These are phyloP conservation scores for Leucaena leucocephala DNA, from an alignment of 306 rosid species.

Conservation along the genomic window DNA sequence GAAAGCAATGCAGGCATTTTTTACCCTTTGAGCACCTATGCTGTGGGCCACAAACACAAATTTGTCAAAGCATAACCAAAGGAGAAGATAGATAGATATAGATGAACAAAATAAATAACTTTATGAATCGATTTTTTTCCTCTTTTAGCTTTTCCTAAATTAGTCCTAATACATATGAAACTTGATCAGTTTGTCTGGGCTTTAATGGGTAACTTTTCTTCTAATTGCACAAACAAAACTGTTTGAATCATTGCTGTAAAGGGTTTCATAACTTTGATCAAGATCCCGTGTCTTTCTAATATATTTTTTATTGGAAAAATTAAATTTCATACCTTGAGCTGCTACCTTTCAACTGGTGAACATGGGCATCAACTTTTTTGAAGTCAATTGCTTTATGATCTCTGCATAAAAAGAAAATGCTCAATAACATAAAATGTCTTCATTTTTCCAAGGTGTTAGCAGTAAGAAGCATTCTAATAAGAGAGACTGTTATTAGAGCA, in stretches of 20 bases:
- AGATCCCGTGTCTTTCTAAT: background rate
- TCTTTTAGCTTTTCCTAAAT: slow-evolving; percentile 16
- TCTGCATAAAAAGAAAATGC: slow-evolving; percentile 42
- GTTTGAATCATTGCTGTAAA: background rate
- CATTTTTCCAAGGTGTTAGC: slow-evolving; percentile 9
- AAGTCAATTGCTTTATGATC: slow-evolving; percentile 76
- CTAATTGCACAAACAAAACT: slow-evolving; percentile 3
- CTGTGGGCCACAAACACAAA: slow-evolving; percentile 50
- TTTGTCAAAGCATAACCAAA: slow-evolving; percentile 23
- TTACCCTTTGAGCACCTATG: slow-evolving; percentile 92
- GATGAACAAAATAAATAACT: background rate
- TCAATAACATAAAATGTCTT: slow-evolving; percentile 32
- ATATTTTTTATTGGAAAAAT: slow-evolving; percentile 17
- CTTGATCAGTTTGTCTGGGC: slow-evolving; percentile 1
- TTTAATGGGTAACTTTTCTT: background rate
- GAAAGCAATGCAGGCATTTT: slow-evolving; percentile 79
- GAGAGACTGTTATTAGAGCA: background rate
- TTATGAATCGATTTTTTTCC: no score
- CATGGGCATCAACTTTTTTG: slow-evolving; percentile 90
- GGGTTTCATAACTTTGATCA: slow-evolving; percentile 7
- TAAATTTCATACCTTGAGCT: slow-evolving; percentile 76
- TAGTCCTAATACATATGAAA: slow-evolving; percentile 3
- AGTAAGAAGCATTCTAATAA: background rate
- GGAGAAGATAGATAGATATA: slow-evolving; percentile 5
- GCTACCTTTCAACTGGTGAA: slow-evolving; percentile 97